Evolutionary conservation across 2,329 filamentous ascomycete genomes (phyloP).

Genomic region (Fusarium buharicum): DNA sequence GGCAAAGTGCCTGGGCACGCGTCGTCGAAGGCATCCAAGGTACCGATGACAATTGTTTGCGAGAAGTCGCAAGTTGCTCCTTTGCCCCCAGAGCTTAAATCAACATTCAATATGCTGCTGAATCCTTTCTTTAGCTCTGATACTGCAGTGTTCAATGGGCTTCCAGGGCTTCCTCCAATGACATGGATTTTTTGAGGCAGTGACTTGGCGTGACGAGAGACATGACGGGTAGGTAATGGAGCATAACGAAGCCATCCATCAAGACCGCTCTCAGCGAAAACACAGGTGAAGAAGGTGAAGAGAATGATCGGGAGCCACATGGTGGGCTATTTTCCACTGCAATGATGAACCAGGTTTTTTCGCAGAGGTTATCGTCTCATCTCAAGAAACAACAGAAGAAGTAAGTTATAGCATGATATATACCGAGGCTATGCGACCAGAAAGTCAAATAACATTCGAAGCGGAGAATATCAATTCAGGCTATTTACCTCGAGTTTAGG

Average conservation of each 20-base stretch:
- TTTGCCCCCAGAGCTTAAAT: conserved; percentile 50
- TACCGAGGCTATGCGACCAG: too few species aligned
- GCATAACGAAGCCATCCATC: conserved; percentile 74
- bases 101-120: conserved; percentile 64
- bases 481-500: conserved; percentile 28
- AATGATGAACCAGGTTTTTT: background rate
- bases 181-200: conserved; percentile 62
- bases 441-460: too few species aligned
- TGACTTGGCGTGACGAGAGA: conserved; percentile 48
- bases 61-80: conserved; percentile 17
- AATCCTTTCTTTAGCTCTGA: conserved; percentile 69
- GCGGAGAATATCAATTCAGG: conserved; percentile 26
- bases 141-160: conserved; percentile 69
- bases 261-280: conserved; percentile 67
- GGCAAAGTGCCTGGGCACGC: conserved; percentile 9
- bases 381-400: background rate
- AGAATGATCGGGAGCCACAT: conserved; percentile 29
- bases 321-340: background rate
- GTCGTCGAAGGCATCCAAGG: conserved; percentile 18
- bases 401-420: background rate
- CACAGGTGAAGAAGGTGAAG: conserved; percentile 49
- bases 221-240: conserved; percentile 51
- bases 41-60: conserved; percentile 25
- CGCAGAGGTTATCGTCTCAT: too few species aligned
- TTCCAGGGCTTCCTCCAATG: conserved; percentile 63